phyloP scores from a whole-genome alignment of 371 early-diverging fungal species.

The Mortierella sp. region DNA sequence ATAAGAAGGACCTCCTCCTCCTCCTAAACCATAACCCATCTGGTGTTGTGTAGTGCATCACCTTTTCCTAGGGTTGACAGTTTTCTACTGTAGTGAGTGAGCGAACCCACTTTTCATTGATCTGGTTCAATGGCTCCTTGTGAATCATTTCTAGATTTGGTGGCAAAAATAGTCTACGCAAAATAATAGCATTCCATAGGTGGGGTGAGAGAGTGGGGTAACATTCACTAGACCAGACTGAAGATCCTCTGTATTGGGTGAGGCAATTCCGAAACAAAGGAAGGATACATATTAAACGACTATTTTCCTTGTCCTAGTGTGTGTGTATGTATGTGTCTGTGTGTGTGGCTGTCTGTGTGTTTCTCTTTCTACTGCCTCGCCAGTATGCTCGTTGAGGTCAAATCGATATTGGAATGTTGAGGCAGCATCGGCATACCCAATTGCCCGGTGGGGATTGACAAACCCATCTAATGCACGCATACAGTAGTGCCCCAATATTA shows the following conservation, averaged over 20 bases:
- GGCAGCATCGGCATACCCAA: slow-evolving; percentile 18
- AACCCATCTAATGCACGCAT: background rate
- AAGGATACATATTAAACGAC: background rate
- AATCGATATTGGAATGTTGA: slow-evolving; percentile 51
- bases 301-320: background rate
- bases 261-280: background rate
- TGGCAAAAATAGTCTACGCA: background rate
- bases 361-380: slow-evolving; percentile 6
- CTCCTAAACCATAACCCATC: too few species aligned
- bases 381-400: slow-evolving; percentile 26
- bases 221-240: too few species aligned
- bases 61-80: too few species aligned
- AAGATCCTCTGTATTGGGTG: background rate
- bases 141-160: background rate
- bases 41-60: too few species aligned
- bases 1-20: too few species aligned
- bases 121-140: too few species aligned
- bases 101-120: too few species aligned
- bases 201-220: too few species aligned
- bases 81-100: too few species aligned
- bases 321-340: background rate
- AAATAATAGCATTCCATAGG: too few species aligned
- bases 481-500: background rate
- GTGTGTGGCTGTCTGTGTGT: background rate
- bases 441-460: slow-evolving; percentile 8